These are phyloP conservation scores for Kodamaea laetipori DNA, from an alignment of 805 yeast species.

Conservation along the genomic window DNA sequence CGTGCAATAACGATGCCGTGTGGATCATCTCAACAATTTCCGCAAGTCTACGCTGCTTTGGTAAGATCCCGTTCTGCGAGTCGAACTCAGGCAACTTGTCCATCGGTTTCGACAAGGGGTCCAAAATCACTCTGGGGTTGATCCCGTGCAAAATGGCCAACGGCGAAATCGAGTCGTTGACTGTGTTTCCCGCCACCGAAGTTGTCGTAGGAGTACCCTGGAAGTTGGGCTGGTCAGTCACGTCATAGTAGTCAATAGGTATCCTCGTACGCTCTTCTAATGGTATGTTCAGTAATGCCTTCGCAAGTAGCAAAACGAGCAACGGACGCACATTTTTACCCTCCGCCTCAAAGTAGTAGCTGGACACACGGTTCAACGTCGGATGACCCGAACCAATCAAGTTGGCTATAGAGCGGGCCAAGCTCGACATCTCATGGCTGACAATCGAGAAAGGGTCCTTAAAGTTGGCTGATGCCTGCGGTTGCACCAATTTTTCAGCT, in stretches of 20 bases:
- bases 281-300: slow-evolving; percentile 80
- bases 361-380: slow-evolving; percentile 84
- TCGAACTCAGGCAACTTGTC: slow-evolving; percentile 62
- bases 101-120: slow-evolving; percentile 83
- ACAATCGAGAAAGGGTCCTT: slow-evolving; percentile 90
- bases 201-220: slow-evolving; percentile 56
- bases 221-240: slow-evolving; percentile 63
- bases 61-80: slow-evolving; percentile 74
- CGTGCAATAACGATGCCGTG: slow-evolving; percentile 93
- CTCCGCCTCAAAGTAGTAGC: slow-evolving; percentile 93
- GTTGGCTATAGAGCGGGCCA: slow-evolving; percentile 83
- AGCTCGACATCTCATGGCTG: slow-evolving; percentile 85
- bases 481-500: slow-evolving; percentile 75
- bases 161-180: slow-evolving; percentile 72
- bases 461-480: slow-evolving; percentile 46
- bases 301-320: slow-evolving; percentile 78
- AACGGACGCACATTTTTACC: slow-evolving; percentile 95
- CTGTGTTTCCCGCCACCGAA: slow-evolving; percentile 61
- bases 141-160: slow-evolving; percentile 84
- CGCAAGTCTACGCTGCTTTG: slow-evolving; percentile 92
- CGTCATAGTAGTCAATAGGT: slow-evolving; percentile 63
- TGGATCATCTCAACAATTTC: slow-evolving; percentile 99
- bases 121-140: slow-evolving; percentile 77
- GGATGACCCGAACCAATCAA: slow-evolving; percentile 95
- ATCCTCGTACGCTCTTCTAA: slow-evolving; percentile 63